Base-by-base conservation (phyloP, 1,284 basidiomycete genomes). In the Agroathelia rolfsii region DNA sequence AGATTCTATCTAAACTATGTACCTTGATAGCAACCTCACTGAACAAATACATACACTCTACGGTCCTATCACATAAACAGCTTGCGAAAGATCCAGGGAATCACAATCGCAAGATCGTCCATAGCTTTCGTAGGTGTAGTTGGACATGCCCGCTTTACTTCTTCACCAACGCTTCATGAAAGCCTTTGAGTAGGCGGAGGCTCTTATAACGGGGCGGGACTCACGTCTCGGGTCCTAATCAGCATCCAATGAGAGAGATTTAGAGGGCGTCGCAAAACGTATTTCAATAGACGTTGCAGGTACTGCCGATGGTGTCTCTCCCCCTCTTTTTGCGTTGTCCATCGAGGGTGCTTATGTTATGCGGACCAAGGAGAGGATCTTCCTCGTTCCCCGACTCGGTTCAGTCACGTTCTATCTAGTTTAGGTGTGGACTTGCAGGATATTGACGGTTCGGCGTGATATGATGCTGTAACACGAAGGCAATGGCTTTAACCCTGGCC, bases 111-210 rank as follows among this genome's bases (percentile, higher is more conserved):
- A 19, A 92, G 53, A 54, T 92, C 87, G 46, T 81, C 72, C 7
- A 88, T 79, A 0, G 84, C 84, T 53, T 92, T 88, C 16, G 67
- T 72, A 30, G 89, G 84, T 10, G 87, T 58, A 50, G 88, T 85
- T 0, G 83, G 84, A 31, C 69, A 64, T 24, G 66, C 12, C 84
- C 58, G 44, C 86, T 78, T 43, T 66, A 61, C 41, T 61, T 60
- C n/a, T n/a, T n/a, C n/a, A n/a, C n/a, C n/a, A n/a, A n/a, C n/a
- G n/a, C n/a, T n/a, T n/a, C n/a, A n/a, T n/a, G n/a, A 56, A 92
- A 92, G 56, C 92, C 88, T 31, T 61, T 63, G 24, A 92, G 59
- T 1, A 87, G 87, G 41, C 65, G 62, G 2, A 76, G 32, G 66
- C 69, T n/a, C 83, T 79, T 25, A 92, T 71, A 31, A 85, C 80